These are phyloP conservation scores for Theobroma grandiflorum DNA, from an alignment of 441 rosid genomes.

Conservation along the genomic window DNA sequence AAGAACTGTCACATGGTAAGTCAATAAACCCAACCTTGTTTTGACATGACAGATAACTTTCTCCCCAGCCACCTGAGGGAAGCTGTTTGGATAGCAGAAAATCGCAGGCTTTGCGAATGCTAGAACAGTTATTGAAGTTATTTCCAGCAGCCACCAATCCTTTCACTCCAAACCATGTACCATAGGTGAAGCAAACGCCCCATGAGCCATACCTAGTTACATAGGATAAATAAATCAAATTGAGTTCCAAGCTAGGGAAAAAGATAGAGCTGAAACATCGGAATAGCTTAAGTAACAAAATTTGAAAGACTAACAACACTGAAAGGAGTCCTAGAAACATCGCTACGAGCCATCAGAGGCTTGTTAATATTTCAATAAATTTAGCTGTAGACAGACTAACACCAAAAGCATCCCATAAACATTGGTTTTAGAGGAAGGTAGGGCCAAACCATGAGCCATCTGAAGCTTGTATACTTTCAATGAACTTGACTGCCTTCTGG, in stretches of 20 bases:
- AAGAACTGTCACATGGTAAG: background rate
- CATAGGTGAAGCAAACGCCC: slow-evolving; percentile 96
- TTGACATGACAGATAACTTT: slow-evolving; percentile 93
- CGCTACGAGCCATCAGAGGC: background rate
- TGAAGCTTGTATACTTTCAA: slow-evolving; percentile 60
- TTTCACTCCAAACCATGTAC: slow-evolving; percentile 85
- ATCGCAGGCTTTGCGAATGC: slow-evolving; percentile 79
- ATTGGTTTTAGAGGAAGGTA: slow-evolving; percentile 22
- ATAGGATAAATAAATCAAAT: background rate
- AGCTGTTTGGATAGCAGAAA: slow-evolving; percentile 85
- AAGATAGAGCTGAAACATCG: background rate
- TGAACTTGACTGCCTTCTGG: slow-evolving; percentile 55
- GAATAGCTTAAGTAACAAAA: background rate
- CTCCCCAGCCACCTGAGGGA: slow-evolving; percentile 95
- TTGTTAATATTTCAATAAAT: background rate
- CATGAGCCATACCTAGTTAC: slow-evolving; percentile 88
- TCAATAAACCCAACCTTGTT: slow-evolving; percentile 55
- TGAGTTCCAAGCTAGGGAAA: slow-evolving; percentile 1
- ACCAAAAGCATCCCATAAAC: background rate
- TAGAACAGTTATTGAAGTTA: slow-evolving; percentile 57
- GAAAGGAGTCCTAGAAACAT: background rate
- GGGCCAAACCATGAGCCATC: slow-evolving; percentile 77
- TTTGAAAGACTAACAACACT: background rate
- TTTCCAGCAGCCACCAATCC: slow-evolving; percentile 85
- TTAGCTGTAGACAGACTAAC: background rate